Conservation (phyloP, 805 yeast species). For the Starmerella powellii region DNA sequence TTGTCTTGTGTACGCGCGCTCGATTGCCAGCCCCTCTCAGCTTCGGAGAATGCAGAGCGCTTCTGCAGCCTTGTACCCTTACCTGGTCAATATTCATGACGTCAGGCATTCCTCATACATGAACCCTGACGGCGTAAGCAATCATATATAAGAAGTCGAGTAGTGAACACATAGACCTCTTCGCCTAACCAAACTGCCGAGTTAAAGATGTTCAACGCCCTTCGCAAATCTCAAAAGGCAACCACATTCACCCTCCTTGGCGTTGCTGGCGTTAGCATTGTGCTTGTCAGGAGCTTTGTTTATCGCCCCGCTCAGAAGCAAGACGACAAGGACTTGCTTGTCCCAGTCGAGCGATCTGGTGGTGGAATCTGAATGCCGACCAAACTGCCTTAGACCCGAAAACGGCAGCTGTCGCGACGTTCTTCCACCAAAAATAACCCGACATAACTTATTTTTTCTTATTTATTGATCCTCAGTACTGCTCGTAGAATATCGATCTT, state of each 20-base stretch:
- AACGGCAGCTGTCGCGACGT: neutral
- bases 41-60: no score
- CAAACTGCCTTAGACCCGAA: neutral
- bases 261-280: conserved; percentile 12
- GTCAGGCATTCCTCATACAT: no score
- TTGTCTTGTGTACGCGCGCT: no score
- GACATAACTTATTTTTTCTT: neutral
- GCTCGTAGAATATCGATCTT: no score
- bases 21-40: no score
- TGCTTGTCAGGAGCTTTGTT: conserved; percentile 16
- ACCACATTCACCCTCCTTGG: conserved; percentile 6
- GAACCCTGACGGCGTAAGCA: no score
- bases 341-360: conserved; percentile 31
- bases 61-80: no score
- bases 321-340: conserved; percentile 25
- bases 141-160: no score
- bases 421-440: conserved; percentile 11
- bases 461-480: neutral
- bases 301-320: conserved; percentile 28
- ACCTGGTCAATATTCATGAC: no score
- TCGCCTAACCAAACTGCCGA: no score
- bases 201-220: neutral
- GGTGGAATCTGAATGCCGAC: conserved; percentile 26
- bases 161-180: no score
- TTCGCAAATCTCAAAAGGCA: conserved; percentile 1